Conservation (phyloP, 805 yeast species). For the Pichia insulana region DNA sequence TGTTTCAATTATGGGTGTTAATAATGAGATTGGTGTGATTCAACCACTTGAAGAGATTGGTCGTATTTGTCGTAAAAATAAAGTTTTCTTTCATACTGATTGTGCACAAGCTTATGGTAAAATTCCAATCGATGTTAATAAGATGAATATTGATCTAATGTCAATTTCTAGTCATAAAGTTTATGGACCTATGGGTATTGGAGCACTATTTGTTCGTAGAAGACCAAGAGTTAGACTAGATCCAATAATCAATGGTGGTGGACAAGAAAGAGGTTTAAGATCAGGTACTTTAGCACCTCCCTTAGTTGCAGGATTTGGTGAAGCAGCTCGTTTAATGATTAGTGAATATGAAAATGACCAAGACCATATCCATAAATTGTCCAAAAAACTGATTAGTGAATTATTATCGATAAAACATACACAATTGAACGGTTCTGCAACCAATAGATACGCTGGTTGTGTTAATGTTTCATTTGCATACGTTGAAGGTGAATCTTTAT, state of each 20-base stretch:
- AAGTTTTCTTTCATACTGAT: conserved; percentile 95
- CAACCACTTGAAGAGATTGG: conserved; percentile 97
- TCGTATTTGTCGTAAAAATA: conserved; percentile 69
- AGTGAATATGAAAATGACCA: conserved; percentile 69
- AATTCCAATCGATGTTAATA: conserved; percentile 85
- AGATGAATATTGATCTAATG: conserved; percentile 84
- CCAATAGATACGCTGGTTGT: conserved; percentile 80
- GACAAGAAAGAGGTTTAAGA: conserved; percentile 96
- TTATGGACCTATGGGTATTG: conserved; percentile 97
- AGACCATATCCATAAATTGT: conserved; percentile 58
- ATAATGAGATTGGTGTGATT: conserved; percentile 95
- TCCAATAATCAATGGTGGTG: conserved; percentile 94
- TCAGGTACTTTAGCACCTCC: conserved; percentile 98
- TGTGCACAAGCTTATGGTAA: conserved; percentile 97
- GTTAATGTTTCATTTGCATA: conserved; percentile 95
- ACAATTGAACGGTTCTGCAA: conserved; percentile 76
- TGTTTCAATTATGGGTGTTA: conserved; percentile 94
- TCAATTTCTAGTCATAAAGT: conserved; percentile 94
- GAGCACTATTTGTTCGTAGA: conserved; percentile 92
- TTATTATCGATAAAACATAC: conserved; percentile 81
- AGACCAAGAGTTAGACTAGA: conserved; percentile 97
- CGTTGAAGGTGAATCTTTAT: conserved; percentile 93
- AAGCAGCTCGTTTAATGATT: conserved; percentile 81
- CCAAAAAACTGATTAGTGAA: conserved; percentile 64
- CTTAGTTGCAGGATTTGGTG: conserved; percentile 90